Percentiles rank a stretch among this genome's conserved stretches.
phyloP scores from a whole-genome alignment of 805 yeast genomes.

The Sporopachydermia quercuum region DNA sequence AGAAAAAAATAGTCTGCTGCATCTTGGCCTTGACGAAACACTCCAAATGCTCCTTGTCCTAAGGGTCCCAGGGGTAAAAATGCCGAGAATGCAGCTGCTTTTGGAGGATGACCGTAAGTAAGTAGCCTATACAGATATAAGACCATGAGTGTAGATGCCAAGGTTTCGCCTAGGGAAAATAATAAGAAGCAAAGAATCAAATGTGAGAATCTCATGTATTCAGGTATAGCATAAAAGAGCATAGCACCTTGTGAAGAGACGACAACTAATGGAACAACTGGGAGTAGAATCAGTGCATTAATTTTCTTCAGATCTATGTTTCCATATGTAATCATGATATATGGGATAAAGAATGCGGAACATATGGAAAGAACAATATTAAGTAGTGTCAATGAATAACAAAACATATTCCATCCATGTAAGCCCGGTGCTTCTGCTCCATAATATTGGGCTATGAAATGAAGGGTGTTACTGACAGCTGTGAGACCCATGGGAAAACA shows the following conservation, averaged over 20 bases:
- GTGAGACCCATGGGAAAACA: slow-evolving; percentile 69
- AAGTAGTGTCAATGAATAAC: slow-evolving; percentile 66
- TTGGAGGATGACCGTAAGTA: slow-evolving; percentile 41
- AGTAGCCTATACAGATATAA: slow-evolving; percentile 47
- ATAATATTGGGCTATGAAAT: slow-evolving; percentile 24
- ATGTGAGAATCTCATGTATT: slow-evolving; percentile 34
- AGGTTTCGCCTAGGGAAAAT: slow-evolving; percentile 54
- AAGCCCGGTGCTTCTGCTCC: slow-evolving; percentile 9
- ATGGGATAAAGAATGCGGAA: slow-evolving; percentile 49
- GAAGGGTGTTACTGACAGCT: slow-evolving; percentile 46
- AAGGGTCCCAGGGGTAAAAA: slow-evolving; percentile 73
- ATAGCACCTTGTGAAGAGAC: slow-evolving; percentile 56
- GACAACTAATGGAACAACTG: slow-evolving; percentile 72
- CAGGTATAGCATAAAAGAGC: slow-evolving; percentile 30
- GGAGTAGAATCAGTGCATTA: slow-evolving; percentile 47
- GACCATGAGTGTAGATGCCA: slow-evolving; percentile 41
- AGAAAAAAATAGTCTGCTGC: slow-evolving; percentile 11
- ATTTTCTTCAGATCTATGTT: slow-evolving; percentile 24
- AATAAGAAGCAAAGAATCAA: slow-evolving; percentile 39
- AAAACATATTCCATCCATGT: slow-evolving; percentile 30
- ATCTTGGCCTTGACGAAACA: slow-evolving; percentile 38
- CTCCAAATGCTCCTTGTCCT: slow-evolving; percentile 74
- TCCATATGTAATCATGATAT: slow-evolving; percentile 27
- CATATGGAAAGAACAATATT: slow-evolving; percentile 36
- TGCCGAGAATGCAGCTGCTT: slow-evolving; percentile 37